Evolutionary conservation across 176 grass and related monocot genomes (phyloP), one percentile per base, ranked within the genome.

Genomic region (Aegilops sharonensis): DNA sequence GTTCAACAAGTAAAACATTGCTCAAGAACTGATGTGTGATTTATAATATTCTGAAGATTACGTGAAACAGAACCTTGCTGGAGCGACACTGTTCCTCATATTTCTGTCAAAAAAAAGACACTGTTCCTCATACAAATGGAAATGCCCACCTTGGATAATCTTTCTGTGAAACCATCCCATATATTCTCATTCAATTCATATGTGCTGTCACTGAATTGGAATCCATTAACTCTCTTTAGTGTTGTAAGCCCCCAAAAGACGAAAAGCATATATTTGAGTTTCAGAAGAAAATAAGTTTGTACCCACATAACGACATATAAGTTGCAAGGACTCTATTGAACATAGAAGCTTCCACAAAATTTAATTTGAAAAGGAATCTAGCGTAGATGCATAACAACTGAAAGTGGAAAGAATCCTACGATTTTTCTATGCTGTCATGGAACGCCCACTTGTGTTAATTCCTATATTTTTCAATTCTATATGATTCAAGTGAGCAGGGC

Each of bases 181-280:
- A 95, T 95, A 76, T 92, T 86, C 89, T 87, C 93, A 83, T 93
- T 88, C 91, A 91, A 98, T 40, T 95, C 92, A 15, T 87, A 23
- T n/a, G 89, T 90, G 78, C 93, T 93, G 88, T 95, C 95, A 79
- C 95, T 91, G 35, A 98, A 85, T n/a, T 84, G 84, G 81, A 98
- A 98, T 89, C 91, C 85, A 90, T 93, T 87, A 78, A 98, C 36
- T 37, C 64, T 84, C 91, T 91, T 79, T 93, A 97, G 78, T 76
- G 87, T 92, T 97, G 89, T 50, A 90, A 81, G 37, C 5, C 15
- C 1, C 67, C 45, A 81, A 67, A 68, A 24, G 20, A 14, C 85
- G 80, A n/a, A n/a, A n/a, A n/a, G n/a, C 65, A 72, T 50, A 67
- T 86, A 71, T 17, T 43, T 72, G 6, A 85, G 24, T 63, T 59